These are phyloP conservation scores for Nothophytophthora sp. DNA, from an alignment of 352 stramenopile genomes.

Conservation along the genomic window DNA sequence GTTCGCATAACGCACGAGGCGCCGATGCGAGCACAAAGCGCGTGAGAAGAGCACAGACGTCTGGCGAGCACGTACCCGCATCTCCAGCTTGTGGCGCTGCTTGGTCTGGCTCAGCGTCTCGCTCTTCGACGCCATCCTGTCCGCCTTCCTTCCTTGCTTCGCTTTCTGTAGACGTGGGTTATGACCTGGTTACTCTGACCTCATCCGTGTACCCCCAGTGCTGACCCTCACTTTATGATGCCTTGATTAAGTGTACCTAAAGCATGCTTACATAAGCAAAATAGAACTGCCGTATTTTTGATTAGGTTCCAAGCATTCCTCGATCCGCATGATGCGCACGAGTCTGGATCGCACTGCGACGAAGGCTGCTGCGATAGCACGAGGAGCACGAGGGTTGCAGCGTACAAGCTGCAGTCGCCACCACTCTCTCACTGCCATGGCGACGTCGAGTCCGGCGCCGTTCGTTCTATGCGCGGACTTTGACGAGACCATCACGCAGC, in stretches of 20 bases:
- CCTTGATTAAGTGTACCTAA: too few relatives aligned
- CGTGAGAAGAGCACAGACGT: not conserved
- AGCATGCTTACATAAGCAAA: too few relatives aligned
- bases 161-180: too few relatives aligned
- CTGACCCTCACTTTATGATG: too few relatives aligned
- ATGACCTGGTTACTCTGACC: too few relatives aligned
- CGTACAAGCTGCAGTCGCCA: not conserved
- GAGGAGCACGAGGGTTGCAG: too few relatives aligned
- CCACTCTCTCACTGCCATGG: not conserved
- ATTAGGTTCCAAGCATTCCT: too few relatives aligned
- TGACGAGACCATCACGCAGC: constrained; percentile 66
- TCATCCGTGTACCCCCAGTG: too few relatives aligned
- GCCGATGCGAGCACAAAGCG: not conserved
- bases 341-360: too few relatives aligned
- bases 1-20: not conserved
- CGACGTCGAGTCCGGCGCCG: not conserved
- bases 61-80: constrained; percentile 49
- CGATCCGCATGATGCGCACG: too few relatives aligned
- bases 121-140: constrained; percentile 44
- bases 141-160: not conserved
- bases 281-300: too few relatives aligned
- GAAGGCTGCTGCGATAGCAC: too few relatives aligned
- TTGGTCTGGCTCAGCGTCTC: constrained; percentile 84
- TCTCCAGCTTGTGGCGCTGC: constrained; percentile 87
- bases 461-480: constrained; percentile 73